Evolutionary conservation across 768 basidiomycete species (phyloP), one percentile per base, ranked within the genome.

Genomic region (Tubosaeta sp.): DNA sequence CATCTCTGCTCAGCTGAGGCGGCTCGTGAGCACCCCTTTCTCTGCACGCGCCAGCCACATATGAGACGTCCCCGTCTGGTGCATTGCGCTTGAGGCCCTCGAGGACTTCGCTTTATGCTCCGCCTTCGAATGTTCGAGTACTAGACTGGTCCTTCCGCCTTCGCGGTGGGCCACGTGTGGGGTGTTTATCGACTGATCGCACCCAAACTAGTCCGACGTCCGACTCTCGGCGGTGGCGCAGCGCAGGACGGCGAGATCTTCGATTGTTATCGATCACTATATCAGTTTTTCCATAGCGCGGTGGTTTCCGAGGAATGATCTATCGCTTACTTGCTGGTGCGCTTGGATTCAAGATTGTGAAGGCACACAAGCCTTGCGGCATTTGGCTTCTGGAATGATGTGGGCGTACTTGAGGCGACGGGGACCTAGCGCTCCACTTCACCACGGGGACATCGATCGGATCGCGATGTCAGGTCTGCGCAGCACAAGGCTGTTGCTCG

Each of bases 211-310:
- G 69, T 46, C 56, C n/a, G 73, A 80, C 45, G 80, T 82, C 42
- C 77, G 81, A n/a, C 83, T 81, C 1, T 72, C 72, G 35, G 56
- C 71, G 32, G 56, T 71, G 22, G 76, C 78, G 53, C 73, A 82
- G 55, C 68, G 65, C 46, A 58, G 59, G 18, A 11, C 74, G 68
- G 35, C 70, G 73, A 6, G 51, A 64, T 14, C 69, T 85, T 39
- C 61, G 64, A 45, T 69, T 66, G 43, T 71, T 86, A 42, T 67
- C 63, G 31, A 54, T 86, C 25, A 71, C 69, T 46, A 77, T 76
- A 39, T 82, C 80, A 11, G 82, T 79, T 0, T 72, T 75, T 42
- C 30, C 41, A 30, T 32, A 51, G 41, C 48, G 43, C 51, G 51
- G 44, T 53, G 44, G 48, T 48, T 41, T 55, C 53, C 40, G 58